These are phyloP conservation scores for Debaryomyces prosopidis DNA, from an alignment of 805 yeast species.

Conservation along the genomic window DNA sequence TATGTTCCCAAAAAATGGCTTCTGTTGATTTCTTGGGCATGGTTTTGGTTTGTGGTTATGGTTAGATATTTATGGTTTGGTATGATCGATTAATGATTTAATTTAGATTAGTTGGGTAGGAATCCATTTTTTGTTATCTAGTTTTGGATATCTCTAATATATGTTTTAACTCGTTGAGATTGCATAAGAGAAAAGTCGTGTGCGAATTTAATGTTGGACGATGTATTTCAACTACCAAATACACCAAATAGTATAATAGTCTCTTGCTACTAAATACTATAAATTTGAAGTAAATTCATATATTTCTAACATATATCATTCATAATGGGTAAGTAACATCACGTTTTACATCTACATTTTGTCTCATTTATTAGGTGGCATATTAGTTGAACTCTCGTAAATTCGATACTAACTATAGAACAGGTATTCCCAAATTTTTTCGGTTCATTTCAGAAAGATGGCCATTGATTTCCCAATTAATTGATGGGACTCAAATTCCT, in stretches of 20 bases:
- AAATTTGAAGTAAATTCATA: not conserved
- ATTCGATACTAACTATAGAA: not conserved
- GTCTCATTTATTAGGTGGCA: too few relatives aligned
- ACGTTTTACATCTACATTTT: not conserved
- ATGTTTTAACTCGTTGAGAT: not conserved
- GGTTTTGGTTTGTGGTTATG: not conserved
- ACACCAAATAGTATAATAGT: too few relatives aligned
- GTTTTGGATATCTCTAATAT: not conserved
- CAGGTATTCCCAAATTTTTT: slow-evolving; percentile 95
- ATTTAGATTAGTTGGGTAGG: not conserved
- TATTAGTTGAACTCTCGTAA: too few relatives aligned
- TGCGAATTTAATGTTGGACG: not conserved
- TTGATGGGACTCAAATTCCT: slow-evolving; percentile 75
- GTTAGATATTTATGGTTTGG: not conserved
- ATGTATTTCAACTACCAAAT: not conserved
- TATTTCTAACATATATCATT: not conserved
- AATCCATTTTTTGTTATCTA: not conserved
- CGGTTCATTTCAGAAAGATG: slow-evolving; percentile 98
- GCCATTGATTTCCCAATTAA: slow-evolving; percentile 90
- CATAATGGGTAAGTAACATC: slow-evolving; percentile 4
- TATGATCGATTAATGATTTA: not conserved
- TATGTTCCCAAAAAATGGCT: not conserved
- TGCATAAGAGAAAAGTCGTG: not conserved
- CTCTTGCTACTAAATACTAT: too few relatives aligned
- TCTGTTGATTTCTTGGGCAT: not conserved